Conservation (phyloP, 2,329 filamentous ascomycete genomes). For the Claviceps africana region DNA sequence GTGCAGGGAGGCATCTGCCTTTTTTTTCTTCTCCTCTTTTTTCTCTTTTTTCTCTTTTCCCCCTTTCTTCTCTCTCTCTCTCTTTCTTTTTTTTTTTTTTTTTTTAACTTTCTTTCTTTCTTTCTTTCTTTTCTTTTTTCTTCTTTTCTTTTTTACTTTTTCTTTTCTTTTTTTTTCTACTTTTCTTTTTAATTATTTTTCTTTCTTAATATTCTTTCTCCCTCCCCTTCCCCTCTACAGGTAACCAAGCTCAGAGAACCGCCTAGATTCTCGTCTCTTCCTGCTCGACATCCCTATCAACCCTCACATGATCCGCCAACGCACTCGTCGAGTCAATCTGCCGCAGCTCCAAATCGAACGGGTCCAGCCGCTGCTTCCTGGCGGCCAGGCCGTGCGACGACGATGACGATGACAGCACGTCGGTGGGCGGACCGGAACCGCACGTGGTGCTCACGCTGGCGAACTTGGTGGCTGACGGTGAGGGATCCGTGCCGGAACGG, state of each 20-base stretch:
- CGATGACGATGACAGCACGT: background rate
- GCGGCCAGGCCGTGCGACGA: background rate
- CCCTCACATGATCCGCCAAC: conserved; percentile 2
- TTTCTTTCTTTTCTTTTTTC: too few species aligned
- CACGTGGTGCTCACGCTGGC: conserved; percentile 3
- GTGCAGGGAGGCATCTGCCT: background rate
- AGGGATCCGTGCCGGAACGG: conserved; percentile 3
- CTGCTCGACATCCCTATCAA: conserved; percentile 17
- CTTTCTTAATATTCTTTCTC: too few species aligned
- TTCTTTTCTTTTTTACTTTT: too few species aligned
- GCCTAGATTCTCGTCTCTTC: conserved; percentile 18
- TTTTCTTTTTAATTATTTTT: too few species aligned
- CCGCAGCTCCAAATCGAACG: conserved; percentile 19
- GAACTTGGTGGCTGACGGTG: conserved; percentile 1
- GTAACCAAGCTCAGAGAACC: conserved; percentile 6
- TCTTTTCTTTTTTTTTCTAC: too few species aligned
- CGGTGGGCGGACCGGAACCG: conserved; percentile 6
- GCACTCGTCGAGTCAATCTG: conserved; percentile 14
- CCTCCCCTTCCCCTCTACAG: too few species aligned
- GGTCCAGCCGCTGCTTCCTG: conserved; percentile 9
- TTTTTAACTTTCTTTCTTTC: too few species aligned
- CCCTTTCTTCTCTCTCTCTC: background rate
- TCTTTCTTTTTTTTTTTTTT: too few species aligned
- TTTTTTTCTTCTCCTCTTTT: too few species aligned
- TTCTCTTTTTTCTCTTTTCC: too few species aligned